Base-by-base conservation (phyloP, 768 basidiomycete genomes). In the Pleurotus eryngii region DNA sequence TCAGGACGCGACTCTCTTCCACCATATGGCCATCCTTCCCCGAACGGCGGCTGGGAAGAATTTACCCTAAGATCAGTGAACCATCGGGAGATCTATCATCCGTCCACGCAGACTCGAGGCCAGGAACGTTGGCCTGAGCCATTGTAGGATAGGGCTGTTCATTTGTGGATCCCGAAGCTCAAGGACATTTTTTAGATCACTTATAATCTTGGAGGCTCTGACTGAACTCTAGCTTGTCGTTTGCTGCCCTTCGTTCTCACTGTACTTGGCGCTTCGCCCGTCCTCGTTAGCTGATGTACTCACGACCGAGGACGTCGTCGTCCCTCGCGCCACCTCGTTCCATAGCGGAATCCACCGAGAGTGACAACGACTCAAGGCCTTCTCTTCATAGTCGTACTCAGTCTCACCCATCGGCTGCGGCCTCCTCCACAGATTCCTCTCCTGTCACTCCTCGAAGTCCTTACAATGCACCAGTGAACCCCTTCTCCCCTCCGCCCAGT, bases 401-500 rank as follows among this genome's bases (percentile, higher is more conserved):
- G 61, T 76, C 72, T 42, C 69, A 72, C 60, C 72, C 67, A 17
- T 69, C 67, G 22, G 64, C 59, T 50, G 64, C 62, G 38, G 27
- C 66, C 56, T 72, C 73, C 49, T 67, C 63, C 56, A 63, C 57
- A 6, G 75, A 77, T 30, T 73, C 74, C 3, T 72, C 75, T 11
- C 76, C 77, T 11, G 50, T 70, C 24, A 78, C 77, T n/a, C 76
- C 79, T 42, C 76, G 74, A 57, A 74, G 66, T 53, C 63, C 68
- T 35, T 74, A 76, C 62, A 69, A 67, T 54, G 64, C 66, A 17
- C 62, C 63, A 22, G 55, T 60, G 46, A 81, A 80, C 63, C 79
- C 83, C 0, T 82, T 83, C 69, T 83, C 85, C 0, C 74, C 84
- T 9, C 77, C 81, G 3, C 68, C 73, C 5, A 81, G 77, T 63